These are phyloP conservation scores for Tausonia pullulans DNA, from an alignment of 1,284 basidiomycete genomes.

Conservation along the genomic window DNA sequence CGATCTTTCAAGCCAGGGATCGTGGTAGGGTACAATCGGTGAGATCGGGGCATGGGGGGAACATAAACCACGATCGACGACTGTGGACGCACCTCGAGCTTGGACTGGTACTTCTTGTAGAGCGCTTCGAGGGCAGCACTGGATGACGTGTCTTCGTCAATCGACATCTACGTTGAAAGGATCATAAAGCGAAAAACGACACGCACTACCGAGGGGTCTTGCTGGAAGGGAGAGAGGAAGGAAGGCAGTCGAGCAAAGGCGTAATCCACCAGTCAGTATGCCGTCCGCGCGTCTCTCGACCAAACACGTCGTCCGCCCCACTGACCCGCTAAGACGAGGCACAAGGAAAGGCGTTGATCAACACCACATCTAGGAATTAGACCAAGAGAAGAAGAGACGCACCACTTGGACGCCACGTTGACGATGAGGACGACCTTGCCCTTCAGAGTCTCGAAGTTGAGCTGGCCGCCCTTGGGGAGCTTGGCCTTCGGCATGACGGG, in stretches of 20 bases:
- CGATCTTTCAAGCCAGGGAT: constrained; percentile 37
- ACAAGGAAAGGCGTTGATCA: constrained; percentile 40
- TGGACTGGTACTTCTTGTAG: constrained; percentile 71
- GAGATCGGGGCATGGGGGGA: no score
- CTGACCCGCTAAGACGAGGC: constrained; percentile 36
- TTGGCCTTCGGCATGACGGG: no score
- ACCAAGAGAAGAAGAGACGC: constrained; percentile 15
- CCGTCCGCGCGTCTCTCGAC: no score
- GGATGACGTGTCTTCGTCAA: no score
- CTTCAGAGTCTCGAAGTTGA: constrained; percentile 24
- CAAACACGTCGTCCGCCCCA: background rate
- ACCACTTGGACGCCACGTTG: constrained; percentile 43
- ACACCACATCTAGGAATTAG: constrained; percentile 29
- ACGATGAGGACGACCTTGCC: constrained; percentile 44
- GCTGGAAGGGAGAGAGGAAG: background rate
- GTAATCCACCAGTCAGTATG: background rate
- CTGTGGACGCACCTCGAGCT: constrained; percentile 42
- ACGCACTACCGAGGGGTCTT: constrained; percentile 3
- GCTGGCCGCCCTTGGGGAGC: no score
- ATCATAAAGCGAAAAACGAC: background rate
- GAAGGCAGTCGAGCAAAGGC: background rate
- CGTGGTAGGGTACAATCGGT: no score
- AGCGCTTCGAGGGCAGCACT: background rate
- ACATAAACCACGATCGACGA: no score
- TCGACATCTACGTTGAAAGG: no score